Evolutionary conservation across 345 rosid species (phyloP).

Genomic region (Combretum micranthum): DNA sequence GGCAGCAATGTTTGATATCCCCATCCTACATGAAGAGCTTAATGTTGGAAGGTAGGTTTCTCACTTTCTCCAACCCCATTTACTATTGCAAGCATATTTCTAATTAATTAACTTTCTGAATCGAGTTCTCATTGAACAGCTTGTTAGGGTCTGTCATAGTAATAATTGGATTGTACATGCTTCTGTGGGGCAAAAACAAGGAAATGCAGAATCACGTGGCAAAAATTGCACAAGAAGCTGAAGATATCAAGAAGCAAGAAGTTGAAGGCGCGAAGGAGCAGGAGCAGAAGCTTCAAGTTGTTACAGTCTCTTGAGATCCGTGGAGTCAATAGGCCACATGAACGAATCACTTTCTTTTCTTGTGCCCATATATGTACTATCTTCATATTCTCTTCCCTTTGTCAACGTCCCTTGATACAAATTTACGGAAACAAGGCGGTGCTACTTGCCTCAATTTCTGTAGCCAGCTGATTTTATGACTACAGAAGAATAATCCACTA

Average conservation of each 20-base stretch:
- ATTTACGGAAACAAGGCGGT: too few relatives aligned
- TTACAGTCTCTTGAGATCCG: conserved; percentile 18
- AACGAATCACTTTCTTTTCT: conserved; percentile 1
- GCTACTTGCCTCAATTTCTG: too few relatives aligned
- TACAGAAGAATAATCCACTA: too few relatives aligned
- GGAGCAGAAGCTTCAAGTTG: conserved; percentile 24
- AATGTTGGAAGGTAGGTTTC: conserved; percentile 56
- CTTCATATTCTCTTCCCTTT: too few relatives aligned
- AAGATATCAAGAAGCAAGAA: conserved; percentile 4
- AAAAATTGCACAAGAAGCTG: conserved; percentile 28
- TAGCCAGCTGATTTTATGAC: too few relatives aligned
- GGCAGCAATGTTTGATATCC: conserved; percentile 57
- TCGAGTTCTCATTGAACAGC: conserved; percentile 21
- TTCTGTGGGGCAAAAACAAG: conserved; percentile 61
- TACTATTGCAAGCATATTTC: too few relatives aligned
- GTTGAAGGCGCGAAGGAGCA: conserved; percentile 12
- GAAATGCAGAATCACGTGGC: conserved; percentile 34
- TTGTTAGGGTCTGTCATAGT: conserved; percentile 51
- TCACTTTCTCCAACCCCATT: neutral
- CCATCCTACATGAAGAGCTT: conserved; percentile 56
- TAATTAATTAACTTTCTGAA: neutral
- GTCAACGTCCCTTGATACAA: too few relatives aligned
- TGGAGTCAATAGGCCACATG: conserved; percentile 6
- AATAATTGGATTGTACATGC: conserved; percentile 54
- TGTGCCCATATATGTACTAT: neutral